Base-by-base conservation (phyloP, 78 protist genomes). In the Dictyostelium brefeldianum region DNA sequence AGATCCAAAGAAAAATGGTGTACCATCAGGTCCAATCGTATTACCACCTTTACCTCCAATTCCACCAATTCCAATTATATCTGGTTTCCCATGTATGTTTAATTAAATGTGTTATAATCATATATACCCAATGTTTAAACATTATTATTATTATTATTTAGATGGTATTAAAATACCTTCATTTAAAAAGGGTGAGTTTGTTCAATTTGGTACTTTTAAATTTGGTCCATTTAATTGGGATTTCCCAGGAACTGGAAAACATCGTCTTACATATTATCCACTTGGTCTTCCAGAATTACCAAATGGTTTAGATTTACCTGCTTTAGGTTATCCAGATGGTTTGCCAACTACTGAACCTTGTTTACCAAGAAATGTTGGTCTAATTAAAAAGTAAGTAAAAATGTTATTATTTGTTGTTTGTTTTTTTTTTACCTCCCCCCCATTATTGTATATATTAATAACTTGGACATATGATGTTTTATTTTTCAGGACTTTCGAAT, bases 171-270 rank as follows among this genome's bases (percentile, higher is more conserved):
- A n/a, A 10, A 51, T 51, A 1, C 57, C 57, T 8, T 7, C 10
- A 14, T 7, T 51, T 7, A 51, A 51, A 56, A 56, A 56, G n/a
- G 65, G 62, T 10, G 62, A 54, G 0, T 54, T 54, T 22, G 0
- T 54, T 18, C 14, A 54, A 22, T 54, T 54, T 54, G 62, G 62
- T 18, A 22, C 14, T 2, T 56, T 17, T 17, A 17, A 56, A n/a
- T 56, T 56, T 56, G 65, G 65, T 0, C 65, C 65, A 56, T 56
- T 56, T n/a, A 27, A 56, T 56, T 56, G 65, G 65, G 65, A 56
- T n/a, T 56, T 56, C 65, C 65, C 65, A 7, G 65, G 65, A 6
- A 56, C 65, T 20, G 7, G 8, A 20, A 27, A 27, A 17, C 5
- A 9, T 54, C n/a, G 25, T 2, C n/a, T 56, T 20, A n/a, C 65